Evolutionary conservation across 2,329 filamentous ascomycete genomes (phyloP).

Genomic region (Paraconiothyrium brasiliense): DNA sequence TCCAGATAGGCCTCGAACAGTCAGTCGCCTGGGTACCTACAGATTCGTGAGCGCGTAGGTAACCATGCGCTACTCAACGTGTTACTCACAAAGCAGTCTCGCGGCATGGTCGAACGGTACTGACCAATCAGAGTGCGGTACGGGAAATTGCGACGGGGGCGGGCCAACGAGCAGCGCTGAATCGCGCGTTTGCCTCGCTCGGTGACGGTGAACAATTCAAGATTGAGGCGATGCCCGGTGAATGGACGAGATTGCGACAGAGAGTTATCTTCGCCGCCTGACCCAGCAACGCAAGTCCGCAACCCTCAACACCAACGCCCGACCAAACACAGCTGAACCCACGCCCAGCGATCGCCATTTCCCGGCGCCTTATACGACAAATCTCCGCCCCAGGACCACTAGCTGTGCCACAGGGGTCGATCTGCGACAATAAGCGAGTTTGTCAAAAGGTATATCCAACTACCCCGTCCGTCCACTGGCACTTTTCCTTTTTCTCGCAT

Average conservation of each 20-base stretch:
- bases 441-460: slow-evolving; percentile 8
- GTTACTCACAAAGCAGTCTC: slow-evolving; percentile 5
- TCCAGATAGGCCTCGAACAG: not conserved
- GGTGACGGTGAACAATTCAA: not conserved
- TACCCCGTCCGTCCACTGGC: not conserved
- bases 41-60: not conserved
- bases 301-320: slow-evolving; percentile 1
- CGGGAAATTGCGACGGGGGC: slow-evolving; percentile 7
- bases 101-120: slow-evolving; percentile 5
- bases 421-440: not conserved
- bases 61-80: slow-evolving; percentile 4
- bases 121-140: slow-evolving; percentile 3
- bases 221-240: slow-evolving; percentile 4
- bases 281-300: slow-evolving; percentile 6
- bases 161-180: slow-evolving; percentile 4
- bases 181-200: slow-evolving; percentile 3
- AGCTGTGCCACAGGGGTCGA: slow-evolving; percentile 7
- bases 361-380: not conserved
- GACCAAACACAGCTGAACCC: slow-evolving; percentile 3
- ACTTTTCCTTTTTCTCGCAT: not conserved
- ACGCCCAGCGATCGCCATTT: slow-evolving; percentile 3
- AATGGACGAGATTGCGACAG: slow-evolving; percentile 1
- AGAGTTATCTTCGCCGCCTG: not conserved
- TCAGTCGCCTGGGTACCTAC: slow-evolving; percentile 3
- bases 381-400: not conserved